These are phyloP conservation scores for Phytophthora cactorum DNA, from an alignment of 352 stramenopile species.

Conservation along the genomic window DNA sequence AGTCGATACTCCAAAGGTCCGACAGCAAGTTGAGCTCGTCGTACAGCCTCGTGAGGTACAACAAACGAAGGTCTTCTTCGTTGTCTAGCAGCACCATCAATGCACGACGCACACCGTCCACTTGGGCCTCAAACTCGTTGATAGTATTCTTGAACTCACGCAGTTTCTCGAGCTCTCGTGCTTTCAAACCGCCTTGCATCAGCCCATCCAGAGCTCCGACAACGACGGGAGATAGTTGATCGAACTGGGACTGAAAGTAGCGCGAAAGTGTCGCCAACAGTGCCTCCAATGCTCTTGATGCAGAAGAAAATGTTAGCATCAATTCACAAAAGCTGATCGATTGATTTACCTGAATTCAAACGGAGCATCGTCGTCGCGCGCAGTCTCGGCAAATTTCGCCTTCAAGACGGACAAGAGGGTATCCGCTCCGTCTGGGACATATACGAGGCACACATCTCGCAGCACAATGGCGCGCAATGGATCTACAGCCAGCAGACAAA, in stretches of 20 bases:
- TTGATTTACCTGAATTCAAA: constrained; percentile 54
- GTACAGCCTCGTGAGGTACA: constrained; percentile 64
- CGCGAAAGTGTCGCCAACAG: constrained; percentile 60
- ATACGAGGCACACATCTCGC: constrained; percentile 55
- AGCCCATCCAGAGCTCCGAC: constrained; percentile 53
- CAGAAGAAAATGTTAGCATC: constrained; percentile 1
- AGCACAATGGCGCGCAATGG: constrained; percentile 63
- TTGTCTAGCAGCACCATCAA: constrained; percentile 78
- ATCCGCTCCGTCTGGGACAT: constrained; percentile 52
- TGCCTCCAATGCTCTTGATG: constrained; percentile 53
- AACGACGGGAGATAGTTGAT: constrained; percentile 49
- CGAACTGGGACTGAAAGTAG: constrained; percentile 63
- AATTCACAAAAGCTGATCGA: background rate
- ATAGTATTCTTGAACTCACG: constrained; percentile 79
- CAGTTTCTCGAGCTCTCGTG: constrained; percentile 63
- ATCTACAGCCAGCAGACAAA: constrained; percentile 32
- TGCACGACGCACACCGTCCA: constrained; percentile 61
- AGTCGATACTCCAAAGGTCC: constrained; percentile 55
- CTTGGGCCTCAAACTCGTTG: constrained; percentile 75
- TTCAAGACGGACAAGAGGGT: constrained; percentile 49
- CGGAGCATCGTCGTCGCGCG: constrained; percentile 48
- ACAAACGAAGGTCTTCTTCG: constrained; percentile 70
- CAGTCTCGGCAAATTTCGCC: constrained; percentile 53
- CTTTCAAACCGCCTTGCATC: constrained; percentile 49
- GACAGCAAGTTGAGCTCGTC: constrained; percentile 40